Evolutionary conservation across 768 basidiomycete species (phyloP), one percentile per base, ranked within the genome.

Genomic region (Mycena alexandri): DNA sequence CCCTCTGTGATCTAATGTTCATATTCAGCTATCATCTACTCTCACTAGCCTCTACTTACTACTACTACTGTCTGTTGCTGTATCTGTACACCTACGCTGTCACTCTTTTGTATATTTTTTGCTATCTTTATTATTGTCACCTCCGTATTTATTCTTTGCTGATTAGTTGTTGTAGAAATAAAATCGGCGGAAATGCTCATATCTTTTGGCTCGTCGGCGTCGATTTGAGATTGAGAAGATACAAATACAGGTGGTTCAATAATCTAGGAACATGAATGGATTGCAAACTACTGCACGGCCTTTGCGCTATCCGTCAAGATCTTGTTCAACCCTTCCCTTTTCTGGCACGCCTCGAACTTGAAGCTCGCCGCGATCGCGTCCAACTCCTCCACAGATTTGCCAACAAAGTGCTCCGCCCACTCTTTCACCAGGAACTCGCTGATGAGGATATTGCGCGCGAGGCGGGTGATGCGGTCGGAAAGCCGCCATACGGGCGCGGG

Each of bases 351-450:
- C 54, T 87, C 88, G 71, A 89, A 91, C 75, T 81, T 82, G 82
- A 95, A 94, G 76, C 91, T 91, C 71, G 83, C 81, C n/a, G 93
- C 93, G 54, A 95, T 83, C 68, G 80, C 85, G 70, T 95, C 93
- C 47, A 95, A 75, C 79, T 93, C 87, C 55, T 76, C 81, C 71
- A 85, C 79, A 38, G 77, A 84, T 81, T 85, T 86, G 0, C 89
- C 88, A 16, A 81, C 71, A 74, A 92, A 90, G 74, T 90, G 87
- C 50, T 89, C 87, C 22, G 90, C 90, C 89, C 90, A 93, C 75
- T 91, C 91, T 76, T 82, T 83, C 47, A 91, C 84, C 63, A 93
- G 80, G 77, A 86, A 93, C 77, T 93, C 93, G 38, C 86, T 82
- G 7, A 94, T 79, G 7, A 94, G 79, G 60, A 92, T 91, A 75